phyloP scores from a whole-genome alignment of 805 yeast genomes.

The Komagataella phaffii region DNA sequence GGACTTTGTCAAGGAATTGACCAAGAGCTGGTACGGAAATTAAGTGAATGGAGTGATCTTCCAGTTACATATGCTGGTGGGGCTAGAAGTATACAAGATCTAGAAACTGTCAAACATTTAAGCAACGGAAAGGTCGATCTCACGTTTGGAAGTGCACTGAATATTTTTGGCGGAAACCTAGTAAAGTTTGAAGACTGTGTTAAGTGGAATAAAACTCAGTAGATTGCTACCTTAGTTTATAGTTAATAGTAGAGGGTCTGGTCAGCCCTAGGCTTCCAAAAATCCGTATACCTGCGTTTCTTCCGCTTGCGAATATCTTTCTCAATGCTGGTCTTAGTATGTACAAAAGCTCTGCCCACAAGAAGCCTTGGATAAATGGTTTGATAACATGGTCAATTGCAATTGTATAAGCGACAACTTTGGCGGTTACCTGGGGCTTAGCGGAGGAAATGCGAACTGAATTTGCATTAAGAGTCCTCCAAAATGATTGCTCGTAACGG shows the following conservation, averaged over 20 bases:
- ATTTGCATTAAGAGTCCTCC: slow-evolving; percentile 19
- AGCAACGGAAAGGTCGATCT: slow-evolving; percentile 80
- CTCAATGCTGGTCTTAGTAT: slow-evolving; percentile 21
- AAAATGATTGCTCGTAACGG: slow-evolving; percentile 52
- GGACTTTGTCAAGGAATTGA: slow-evolving; percentile 94
- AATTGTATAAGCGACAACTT: slow-evolving; percentile 30
- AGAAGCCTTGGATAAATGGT: slow-evolving; percentile 46
- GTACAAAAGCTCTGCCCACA: slow-evolving; percentile 23
- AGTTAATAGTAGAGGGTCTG: neutral
- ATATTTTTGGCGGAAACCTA: slow-evolving; percentile 82
- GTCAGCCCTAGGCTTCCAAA: slow-evolving; percentile 3
- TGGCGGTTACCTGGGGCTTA: slow-evolving; percentile 27
- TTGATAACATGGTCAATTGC: slow-evolving; percentile 38
- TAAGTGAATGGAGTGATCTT: slow-evolving; percentile 69
- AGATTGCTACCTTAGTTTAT: neutral
- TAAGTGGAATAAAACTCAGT: slow-evolving; percentile 41
- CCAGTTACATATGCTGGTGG: slow-evolving; percentile 97
- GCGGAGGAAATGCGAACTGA: slow-evolving; percentile 13
- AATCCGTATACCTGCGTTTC: slow-evolving; percentile 9
- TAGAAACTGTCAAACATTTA: slow-evolving; percentile 47
- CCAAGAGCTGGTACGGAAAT: slow-evolving; percentile 49
- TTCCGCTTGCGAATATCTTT: slow-evolving; percentile 10
- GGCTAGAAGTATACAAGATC: slow-evolving; percentile 62
- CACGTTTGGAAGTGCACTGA: slow-evolving; percentile 87
- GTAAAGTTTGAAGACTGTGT: slow-evolving; percentile 70